A percentile compares a stretch with the other conserved stretches of the same genome.
Conservation (phyloP, 2,329 filamentous ascomycete genomes). For the Acrodontium crateriforme region DNA sequence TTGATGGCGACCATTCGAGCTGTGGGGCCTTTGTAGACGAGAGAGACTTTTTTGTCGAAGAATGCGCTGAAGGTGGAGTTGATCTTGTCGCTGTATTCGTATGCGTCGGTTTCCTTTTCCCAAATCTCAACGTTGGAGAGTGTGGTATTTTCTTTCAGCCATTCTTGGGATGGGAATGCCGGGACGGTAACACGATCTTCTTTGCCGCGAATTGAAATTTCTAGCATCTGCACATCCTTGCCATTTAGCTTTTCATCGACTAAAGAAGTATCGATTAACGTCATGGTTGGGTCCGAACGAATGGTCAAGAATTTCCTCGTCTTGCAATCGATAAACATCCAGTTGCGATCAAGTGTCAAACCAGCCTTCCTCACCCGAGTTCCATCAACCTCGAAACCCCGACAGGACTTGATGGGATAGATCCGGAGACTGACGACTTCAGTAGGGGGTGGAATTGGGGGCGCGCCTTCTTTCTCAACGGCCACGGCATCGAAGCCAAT, state of each 20-base stretch:
- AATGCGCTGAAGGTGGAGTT: constrained; percentile 43
- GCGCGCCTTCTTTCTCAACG: constrained; percentile 10
- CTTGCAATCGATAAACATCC: constrained; percentile 48
- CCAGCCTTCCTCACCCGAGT: constrained; percentile 41
- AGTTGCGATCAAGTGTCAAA: constrained; percentile 48
- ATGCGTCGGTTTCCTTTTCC: constrained; percentile 43
- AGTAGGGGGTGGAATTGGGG: constrained; percentile 23
- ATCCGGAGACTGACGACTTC: constrained; percentile 38
- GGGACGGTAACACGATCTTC: constrained; percentile 37
- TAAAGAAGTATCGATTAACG: constrained; percentile 44
- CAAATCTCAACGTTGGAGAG: constrained; percentile 42
- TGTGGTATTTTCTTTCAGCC: constrained; percentile 41
- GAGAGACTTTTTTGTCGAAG: constrained; percentile 39
- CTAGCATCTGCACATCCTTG: constrained; percentile 29
- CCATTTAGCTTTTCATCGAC: constrained; percentile 18
- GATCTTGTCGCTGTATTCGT: constrained; percentile 37
- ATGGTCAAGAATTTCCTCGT: constrained; percentile 46
- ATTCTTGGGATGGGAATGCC: constrained; percentile 38
- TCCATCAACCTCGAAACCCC: constrained; percentile 42
- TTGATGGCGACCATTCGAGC: constrained; percentile 42
- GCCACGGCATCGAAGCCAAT: constrained; percentile 10
- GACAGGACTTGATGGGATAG: constrained; percentile 55
- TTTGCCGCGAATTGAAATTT: constrained; percentile 33
- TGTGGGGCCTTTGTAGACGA: constrained; percentile 49
- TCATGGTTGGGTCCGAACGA: constrained; percentile 47